phyloP scores from a whole-genome alignment of 768 basidiomycete genomes.

The Suillus variegatus region DNA sequence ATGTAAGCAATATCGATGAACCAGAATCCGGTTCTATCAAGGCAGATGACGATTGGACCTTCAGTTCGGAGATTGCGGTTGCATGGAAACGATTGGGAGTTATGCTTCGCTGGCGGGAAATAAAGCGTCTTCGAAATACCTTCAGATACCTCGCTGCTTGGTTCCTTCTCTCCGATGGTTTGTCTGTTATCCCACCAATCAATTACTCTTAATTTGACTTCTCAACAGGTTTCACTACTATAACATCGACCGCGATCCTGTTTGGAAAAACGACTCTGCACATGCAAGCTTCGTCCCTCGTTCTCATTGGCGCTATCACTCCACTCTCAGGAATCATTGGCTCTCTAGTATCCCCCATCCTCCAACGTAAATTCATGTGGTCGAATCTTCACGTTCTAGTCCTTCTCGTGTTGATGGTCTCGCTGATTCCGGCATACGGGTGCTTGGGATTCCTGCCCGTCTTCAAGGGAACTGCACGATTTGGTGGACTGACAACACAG shows the following conservation, averaged over 20 bases:
- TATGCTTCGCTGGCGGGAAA: slow-evolving; percentile 75
- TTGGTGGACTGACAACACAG: slow-evolving; percentile 76
- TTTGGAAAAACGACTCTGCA: slow-evolving; percentile 88
- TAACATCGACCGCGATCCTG: slow-evolving; percentile 88
- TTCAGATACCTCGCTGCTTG: slow-evolving; percentile 91
- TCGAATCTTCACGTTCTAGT: slow-evolving; percentile 70
- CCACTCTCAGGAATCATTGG: slow-evolving; percentile 80
- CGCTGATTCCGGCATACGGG: slow-evolving; percentile 75
- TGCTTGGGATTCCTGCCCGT: slow-evolving; percentile 74
- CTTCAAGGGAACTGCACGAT: slow-evolving; percentile 43
- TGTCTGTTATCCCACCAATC: slow-evolving; percentile 18
- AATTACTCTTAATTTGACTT: not conserved
- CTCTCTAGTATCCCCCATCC: slow-evolving; percentile 74
- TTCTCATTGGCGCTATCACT: slow-evolving; percentile 78
- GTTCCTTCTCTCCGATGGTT: slow-evolving; percentile 93
- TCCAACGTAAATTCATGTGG: slow-evolving; percentile 68
- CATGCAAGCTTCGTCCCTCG: slow-evolving; percentile 76
- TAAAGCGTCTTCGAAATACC: slow-evolving; percentile 75
- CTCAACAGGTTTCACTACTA: slow-evolving; percentile 81
- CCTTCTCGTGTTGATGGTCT: slow-evolving; percentile 64
- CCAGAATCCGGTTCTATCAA: slow-evolving; percentile 15
- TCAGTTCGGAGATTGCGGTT: slow-evolving; percentile 51
- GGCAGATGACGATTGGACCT: slow-evolving; percentile 41
- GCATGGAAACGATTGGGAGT: slow-evolving; percentile 78
- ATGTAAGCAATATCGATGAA: slow-evolving; percentile 15